phyloP scores from a whole-genome alignment of 257 asterid genomes.

The Scutellaria barbata region DNA sequence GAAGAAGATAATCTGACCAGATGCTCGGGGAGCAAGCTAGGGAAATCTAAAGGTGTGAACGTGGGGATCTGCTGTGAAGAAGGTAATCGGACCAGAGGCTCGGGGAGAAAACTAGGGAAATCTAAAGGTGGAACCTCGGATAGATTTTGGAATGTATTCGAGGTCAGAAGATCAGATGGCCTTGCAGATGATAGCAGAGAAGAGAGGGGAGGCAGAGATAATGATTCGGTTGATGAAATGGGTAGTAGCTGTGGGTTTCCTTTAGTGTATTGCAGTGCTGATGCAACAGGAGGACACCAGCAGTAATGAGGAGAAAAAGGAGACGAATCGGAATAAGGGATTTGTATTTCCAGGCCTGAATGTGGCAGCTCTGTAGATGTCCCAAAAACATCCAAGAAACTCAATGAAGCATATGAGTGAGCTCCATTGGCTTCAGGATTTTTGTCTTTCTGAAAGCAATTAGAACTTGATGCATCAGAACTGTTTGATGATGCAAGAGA shows the following conservation, averaged over 20 bases:
- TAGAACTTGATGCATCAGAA: slow-evolving; percentile 42
- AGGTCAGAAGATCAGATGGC: slow-evolving; percentile 51
- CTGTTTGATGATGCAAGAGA: slow-evolving; percentile 39
- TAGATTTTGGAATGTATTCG: slow-evolving; percentile 49
- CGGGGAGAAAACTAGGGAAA: slow-evolving; percentile 74
- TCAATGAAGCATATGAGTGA: slow-evolving; percentile 42
- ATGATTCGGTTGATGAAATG: slow-evolving; percentile 50
- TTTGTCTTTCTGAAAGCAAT: slow-evolving; percentile 39
- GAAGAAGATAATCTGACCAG: no score
- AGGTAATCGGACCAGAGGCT: slow-evolving; percentile 29
- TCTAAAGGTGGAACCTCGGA: slow-evolving; percentile 57
- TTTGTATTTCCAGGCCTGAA: slow-evolving; percentile 44
- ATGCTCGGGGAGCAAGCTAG: no score
- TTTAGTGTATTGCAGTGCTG: slow-evolving; percentile 51
- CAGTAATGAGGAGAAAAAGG: slow-evolving; percentile 77
- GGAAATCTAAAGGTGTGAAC: no score
- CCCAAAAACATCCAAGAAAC: slow-evolving; percentile 25
- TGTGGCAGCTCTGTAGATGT: slow-evolving; percentile 34
- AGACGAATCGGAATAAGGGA: slow-evolving; percentile 48
- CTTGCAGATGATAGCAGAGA: slow-evolving; percentile 57
- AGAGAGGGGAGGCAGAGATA: slow-evolving; percentile 65
- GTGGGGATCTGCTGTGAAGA: slow-evolving; percentile 72
- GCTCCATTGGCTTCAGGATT: slow-evolving; percentile 42
- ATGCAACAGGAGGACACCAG: slow-evolving; percentile 85
- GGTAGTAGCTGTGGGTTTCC: slow-evolving; percentile 52